phyloP scores from a whole-genome alignment of 2,329 filamentous ascomycete species.

The Truncatella angustata region DNA sequence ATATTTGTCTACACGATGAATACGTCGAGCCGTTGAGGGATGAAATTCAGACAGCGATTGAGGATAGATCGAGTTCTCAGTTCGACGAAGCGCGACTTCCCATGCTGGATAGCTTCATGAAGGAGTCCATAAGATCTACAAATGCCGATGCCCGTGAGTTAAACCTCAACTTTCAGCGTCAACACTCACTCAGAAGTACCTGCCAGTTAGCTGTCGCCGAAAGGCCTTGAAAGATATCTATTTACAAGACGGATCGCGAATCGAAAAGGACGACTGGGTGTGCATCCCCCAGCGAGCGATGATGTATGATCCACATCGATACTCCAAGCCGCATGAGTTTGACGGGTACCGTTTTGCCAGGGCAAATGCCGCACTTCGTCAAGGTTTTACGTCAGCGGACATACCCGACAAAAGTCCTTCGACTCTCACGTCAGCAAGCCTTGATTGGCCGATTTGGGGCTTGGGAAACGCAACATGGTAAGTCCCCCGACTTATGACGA shows the following conservation, averaged over 20 bases:
- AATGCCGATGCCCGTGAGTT: background rate
- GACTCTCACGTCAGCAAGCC: background rate
- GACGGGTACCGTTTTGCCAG: background rate
- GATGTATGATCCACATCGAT: background rate
- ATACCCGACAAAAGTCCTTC: background rate
- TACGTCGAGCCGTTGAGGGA: background rate
- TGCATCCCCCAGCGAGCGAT: background rate
- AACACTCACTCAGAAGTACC: background rate
- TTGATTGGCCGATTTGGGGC: conserved; percentile 1
- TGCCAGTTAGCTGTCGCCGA: background rate
- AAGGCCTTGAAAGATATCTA: background rate
- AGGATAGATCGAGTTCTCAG: background rate
- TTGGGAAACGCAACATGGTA: background rate
- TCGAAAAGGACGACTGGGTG: background rate
- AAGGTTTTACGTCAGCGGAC: background rate
- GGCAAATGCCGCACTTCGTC: background rate
- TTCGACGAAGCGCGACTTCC: background rate
- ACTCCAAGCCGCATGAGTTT: background rate
- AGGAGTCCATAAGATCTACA: background rate
- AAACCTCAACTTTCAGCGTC: background rate
- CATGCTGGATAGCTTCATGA: conserved; percentile 1
- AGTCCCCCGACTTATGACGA: background rate
- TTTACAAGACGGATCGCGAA: background rate
- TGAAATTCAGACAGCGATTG: background rate
- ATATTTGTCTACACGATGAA: background rate